Evolutionary conservation across 805 yeast genomes (phyloP), one percentile per base, ranked within the genome.

Genomic region (Yamadazyma sp.): DNA sequence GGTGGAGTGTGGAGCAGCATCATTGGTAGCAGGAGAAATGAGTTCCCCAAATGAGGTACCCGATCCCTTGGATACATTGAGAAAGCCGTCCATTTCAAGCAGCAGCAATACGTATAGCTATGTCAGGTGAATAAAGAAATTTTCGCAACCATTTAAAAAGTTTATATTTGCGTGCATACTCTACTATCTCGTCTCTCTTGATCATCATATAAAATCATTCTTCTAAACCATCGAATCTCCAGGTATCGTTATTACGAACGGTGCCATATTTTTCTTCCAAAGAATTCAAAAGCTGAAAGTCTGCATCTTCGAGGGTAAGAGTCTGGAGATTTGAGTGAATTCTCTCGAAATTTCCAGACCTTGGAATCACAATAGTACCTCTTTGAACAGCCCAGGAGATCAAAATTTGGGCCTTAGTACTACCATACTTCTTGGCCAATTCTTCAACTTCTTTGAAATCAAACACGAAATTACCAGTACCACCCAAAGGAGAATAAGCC

Each of bases 371-470:
- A 28, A 84, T 83, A 40, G 84, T 55, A 35, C 75, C 75, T 60
- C 89, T 75, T 64, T 85, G 93, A 18, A 90, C 80, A 27, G 88
- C 86, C 95, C 95, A 85, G 66, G 91, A 77, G 46, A 85, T 65
- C 44, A 85, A 67, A 13, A 85, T 79, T 60, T 84, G 83, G 15
- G 86, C 80, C 14, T 86, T 61, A 13, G 81, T 53, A 47, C 72
- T 80, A 15, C 59, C 54, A 50, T 77, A 79, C n/a, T 64, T 65
- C 7, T 52, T 41, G 32, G 93, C 88, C 53, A 85, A 77, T 32
- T 64, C 42, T 32, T 56, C 59, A 48, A 86, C 64, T 11, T 62
- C 54, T 16, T 71, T 71, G 56, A 82, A 76, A 38, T 78, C 75
- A 47, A 85, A 77, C 49, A 85, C 64, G 41, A 82, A 54, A 62